Base-by-base conservation (phyloP, 495 filamentous ascomycete species). In the Zalerion maritima region DNA sequence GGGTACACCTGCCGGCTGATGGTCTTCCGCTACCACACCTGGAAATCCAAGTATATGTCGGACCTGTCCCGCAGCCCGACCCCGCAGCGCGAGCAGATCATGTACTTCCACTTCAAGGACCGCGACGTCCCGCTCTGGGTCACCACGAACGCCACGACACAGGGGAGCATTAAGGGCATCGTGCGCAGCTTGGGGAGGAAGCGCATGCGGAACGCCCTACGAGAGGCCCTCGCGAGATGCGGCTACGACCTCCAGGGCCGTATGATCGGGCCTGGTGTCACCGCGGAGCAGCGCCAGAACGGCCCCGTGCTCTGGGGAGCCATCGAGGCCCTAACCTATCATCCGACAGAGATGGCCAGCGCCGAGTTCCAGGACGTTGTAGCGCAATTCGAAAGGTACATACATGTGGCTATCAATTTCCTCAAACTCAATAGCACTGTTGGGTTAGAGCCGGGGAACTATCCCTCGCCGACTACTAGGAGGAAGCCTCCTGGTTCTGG, bases 231-330 rank as follows among this genome's bases (percentile, higher is more conserved):
- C 37, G 58, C 49, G 34, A 58, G 47, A 18, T 57, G 49, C 27
- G 75, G 75, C 1, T 74, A 64, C 37, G 64, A 71, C 42, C 28
- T 38, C n/a, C 37, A 62, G 14, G 78, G 78, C 12, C 58, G 38
- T 21, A 46, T 36, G 14, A 14, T 42, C 2, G 28, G 24, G n/a
- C 25, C 30, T 7, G 40, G 28, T 21, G 16, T 18, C 2, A 28
- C 41, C 26, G 26, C 18, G 9, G 36, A 43, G 1, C n/a, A n/a
- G n/a, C n/a, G n/a, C n/a, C n/a, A n/a, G n/a, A n/a, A n/a, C n/a
- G n/a, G n/a, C n/a, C n/a, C n/a, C n/a, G n/a, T n/a, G n/a, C 21
- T 56, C 6, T 32, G 43, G 21, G 54, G 55, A 15, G 50, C 53
- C 16, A 21, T 55, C 17, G 37, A 17, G 15, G 11, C 55, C 12